Percentiles rank a stretch among this genome's conserved stretches.
These are phyloP conservation scores for Albizia julibrissin DNA, from an alignment of 306 rosid species.

Conservation along the genomic window DNA sequence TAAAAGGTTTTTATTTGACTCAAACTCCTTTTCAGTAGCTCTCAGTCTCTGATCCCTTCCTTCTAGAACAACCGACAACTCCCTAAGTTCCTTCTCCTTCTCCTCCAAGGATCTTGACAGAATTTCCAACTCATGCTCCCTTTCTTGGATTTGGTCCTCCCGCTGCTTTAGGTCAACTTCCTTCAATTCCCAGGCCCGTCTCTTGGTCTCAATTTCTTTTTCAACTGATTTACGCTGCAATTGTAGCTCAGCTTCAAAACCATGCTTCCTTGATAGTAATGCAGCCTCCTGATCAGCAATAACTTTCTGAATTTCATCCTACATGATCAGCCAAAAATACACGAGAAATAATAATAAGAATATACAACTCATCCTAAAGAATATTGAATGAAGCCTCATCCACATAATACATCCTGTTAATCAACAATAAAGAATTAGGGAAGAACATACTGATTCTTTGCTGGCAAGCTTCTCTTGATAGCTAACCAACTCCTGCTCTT, in stretches of 20 bases:
- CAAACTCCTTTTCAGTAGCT: conserved; percentile 63
- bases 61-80: conserved; percentile 52
- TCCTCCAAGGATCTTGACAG: conserved; percentile 59
- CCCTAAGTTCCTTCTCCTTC: conserved; percentile 77
- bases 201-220: conserved; percentile 77
- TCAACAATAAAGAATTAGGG: conserved; percentile 14
- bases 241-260: conserved; percentile 77
- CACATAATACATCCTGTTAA: neutral
- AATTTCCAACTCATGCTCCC: conserved; percentile 75
- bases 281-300: conserved; percentile 65
- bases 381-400: neutral
- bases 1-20: conserved; percentile 55
- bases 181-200: conserved; percentile 96
- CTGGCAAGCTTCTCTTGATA: conserved; percentile 66
- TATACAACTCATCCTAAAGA: neutral
- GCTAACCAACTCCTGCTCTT: conserved; percentile 68
- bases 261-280: conserved; percentile 55
- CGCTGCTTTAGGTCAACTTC: conserved; percentile 90
- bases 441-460: conserved; percentile 71
- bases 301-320: conserved; percentile 72
- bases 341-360: conserved; percentile 9
- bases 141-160: conserved; percentile 68
- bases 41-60: conserved; percentile 62
- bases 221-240: conserved; percentile 62
- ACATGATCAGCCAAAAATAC: conserved; percentile 38